Evolutionary conservation across 169 alveolate species (phyloP), one percentile per base, ranked within the genome.

Genomic region (Besnoitia besnoiti): DNA sequence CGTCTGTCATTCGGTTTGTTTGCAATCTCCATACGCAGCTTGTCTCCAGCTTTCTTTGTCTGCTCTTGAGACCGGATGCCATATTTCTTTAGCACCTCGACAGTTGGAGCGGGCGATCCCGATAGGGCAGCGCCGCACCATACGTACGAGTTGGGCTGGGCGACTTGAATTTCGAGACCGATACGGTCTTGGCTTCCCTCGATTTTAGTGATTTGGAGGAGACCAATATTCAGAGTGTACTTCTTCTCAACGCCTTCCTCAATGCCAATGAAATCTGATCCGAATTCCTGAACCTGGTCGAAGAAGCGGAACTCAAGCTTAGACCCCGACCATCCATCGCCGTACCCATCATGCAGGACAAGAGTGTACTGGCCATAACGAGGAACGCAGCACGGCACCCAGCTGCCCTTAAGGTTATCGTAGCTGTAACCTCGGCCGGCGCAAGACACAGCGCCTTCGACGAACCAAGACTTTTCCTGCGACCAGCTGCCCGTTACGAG

Each of bases 381-480:
- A 46, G 96, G 96, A 40, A 95, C 93, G 84, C 96, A 95, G 62
- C 96, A 95, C 8, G 96, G 96, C 44, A 94, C 92, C 96, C 96
- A 95, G 49, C 87, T 73, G 27, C 92, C 90, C 37, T 77, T 79
- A 42, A 94, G 90, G 61, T 85, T 90, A 67, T 67, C 94, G 27
- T 85, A 85, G 59, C 94, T 88, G 94, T 95, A 95, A 0, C 96
- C 95, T 46, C 95, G 85, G 39, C 96, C 96, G 44, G 95, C 91
- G 47, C 96, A 95, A 59, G 95, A 92, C 46, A 95, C 82, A 0
- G 96, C 96, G 44, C 96, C 96, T 55, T 95, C 96, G 50, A 95
- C 94, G 47, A 85, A 94, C 96, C 96, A 95, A 37, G 95, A 90
- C 47, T 95, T 95, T 49, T 95, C 96, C 35, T 90, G 85, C 8